Evolutionary conservation across 2,329 filamentous ascomycete species (phyloP).

Genomic region (Calonectria naviculata): DNA sequence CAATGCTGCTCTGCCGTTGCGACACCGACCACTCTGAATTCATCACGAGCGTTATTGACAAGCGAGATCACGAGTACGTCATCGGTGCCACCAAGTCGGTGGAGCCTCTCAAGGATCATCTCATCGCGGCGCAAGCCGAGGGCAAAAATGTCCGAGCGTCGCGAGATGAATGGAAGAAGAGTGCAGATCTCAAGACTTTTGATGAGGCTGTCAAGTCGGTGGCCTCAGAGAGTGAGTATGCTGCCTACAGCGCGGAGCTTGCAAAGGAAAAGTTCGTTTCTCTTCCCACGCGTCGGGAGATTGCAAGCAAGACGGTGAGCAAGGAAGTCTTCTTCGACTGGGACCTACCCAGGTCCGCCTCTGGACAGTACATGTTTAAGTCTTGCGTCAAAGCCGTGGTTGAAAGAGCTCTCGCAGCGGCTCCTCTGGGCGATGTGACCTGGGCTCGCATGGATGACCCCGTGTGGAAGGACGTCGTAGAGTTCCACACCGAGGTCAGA

Average conservation of each 20-base stretch:
- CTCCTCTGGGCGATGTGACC: constrained; percentile 50
- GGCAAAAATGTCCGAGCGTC: constrained; percentile 40
- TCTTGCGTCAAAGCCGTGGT: constrained; percentile 45
- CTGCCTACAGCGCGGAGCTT: constrained; percentile 31
- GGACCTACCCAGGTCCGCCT: constrained; percentile 47
- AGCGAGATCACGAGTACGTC: constrained; percentile 52
- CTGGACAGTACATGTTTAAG: constrained; percentile 49
- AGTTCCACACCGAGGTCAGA: constrained; percentile 49
- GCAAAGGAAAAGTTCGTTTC: constrained; percentile 18
- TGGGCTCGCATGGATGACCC: constrained; percentile 50
- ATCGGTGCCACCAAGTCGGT: constrained; percentile 49
- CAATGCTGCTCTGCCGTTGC: constrained; percentile 50
- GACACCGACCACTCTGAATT: constrained; percentile 51
- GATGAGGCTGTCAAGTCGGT: constrained; percentile 47
- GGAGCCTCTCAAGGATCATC: neutral
- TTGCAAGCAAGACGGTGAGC: constrained; percentile 37
- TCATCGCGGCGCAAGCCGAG: constrained; percentile 25
- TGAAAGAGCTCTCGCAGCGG: constrained; percentile 46
- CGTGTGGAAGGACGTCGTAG: constrained; percentile 48
- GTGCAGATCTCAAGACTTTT: constrained; percentile 45
- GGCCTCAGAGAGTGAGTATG: constrained; percentile 40
- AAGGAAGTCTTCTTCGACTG: constrained; percentile 47
- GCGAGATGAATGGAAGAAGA: constrained; percentile 45
- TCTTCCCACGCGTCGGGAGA: constrained; percentile 19
- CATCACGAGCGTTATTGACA: constrained; percentile 49